A percentile compares a stretch with the other conserved stretches of the same genome.
Conservation (phyloP, 371 early-diverging fungal species). For the Haplosporangium sp. region DNA sequence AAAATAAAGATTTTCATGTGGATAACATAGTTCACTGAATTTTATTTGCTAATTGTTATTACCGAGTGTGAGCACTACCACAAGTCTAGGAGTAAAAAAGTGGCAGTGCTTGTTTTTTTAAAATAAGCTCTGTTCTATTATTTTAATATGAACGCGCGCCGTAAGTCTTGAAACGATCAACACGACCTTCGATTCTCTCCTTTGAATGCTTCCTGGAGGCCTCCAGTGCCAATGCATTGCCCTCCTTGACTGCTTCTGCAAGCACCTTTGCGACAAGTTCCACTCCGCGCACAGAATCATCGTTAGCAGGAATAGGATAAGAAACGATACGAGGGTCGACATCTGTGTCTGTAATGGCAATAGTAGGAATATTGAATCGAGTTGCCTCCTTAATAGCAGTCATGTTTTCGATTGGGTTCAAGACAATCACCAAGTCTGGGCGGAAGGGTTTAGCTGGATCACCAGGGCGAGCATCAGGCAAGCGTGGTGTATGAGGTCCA, state of each 20-base stretch:
- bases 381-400: conserved; percentile 89
- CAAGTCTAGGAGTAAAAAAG: neutral
- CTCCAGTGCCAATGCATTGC: conserved; percentile 52
- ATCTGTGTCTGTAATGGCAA: conserved; percentile 94
- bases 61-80: neutral
- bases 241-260: conserved; percentile 82
- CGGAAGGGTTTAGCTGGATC: conserved; percentile 70
- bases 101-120: neutral
- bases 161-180: conserved; percentile 44
- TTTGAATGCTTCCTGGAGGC: conserved; percentile 25
- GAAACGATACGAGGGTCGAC: conserved; percentile 89
- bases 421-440: conserved; percentile 90
- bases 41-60: too few relatives aligned
- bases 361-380: conserved; percentile 86
- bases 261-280: conserved; percentile 88
- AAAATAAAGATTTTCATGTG: too few relatives aligned
- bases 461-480: conserved; percentile 65
- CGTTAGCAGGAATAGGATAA: conserved; percentile 98
- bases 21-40: too few relatives aligned
- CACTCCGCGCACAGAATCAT: conserved; percentile 87
- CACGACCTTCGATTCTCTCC: conserved; percentile 46
- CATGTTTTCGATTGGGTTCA: conserved; percentile 87
- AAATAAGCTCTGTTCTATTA: conserved; percentile 1
- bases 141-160: conserved; percentile 28
- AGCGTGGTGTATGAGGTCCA: conserved; percentile 69